A percentile compares a stretch with the other conserved stretches of the same genome.
phyloP scores from a whole-genome alignment of 176 grass and related monocot genomes.

The Eremochloa ophiuroides region DNA sequence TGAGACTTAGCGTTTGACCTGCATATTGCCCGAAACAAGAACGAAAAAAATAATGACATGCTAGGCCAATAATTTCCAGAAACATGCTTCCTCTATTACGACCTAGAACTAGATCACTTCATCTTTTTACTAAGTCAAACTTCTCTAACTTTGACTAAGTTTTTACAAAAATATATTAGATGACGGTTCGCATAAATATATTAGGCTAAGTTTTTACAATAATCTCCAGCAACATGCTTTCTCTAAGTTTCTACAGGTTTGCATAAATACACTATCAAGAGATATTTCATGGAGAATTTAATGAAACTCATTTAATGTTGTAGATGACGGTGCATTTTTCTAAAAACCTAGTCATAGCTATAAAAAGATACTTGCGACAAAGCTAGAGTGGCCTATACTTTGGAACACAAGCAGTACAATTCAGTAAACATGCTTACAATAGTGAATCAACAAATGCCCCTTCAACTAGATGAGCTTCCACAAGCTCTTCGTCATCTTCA shows the following conservation, averaged over 20 bases:
- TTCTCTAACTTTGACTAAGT: neutral
- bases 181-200: too few species aligned
- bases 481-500: conserved; percentile 60
- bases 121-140: neutral
- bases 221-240: too few species aligned
- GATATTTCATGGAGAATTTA: neutral
- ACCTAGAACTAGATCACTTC: neutral
- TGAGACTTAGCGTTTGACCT: conserved; percentile 92
- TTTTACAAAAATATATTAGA: neutral
- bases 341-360: neutral
- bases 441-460: conserved; percentile 88
- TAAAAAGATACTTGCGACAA: neutral
- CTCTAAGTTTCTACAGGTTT: too few species aligned
- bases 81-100: neutral
- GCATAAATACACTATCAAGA: neutral
- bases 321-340: neutral
- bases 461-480: conserved; percentile 88
- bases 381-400: neutral
- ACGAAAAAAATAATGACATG: neutral
- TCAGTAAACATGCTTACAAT: conserved; percentile 50
- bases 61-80: conserved; percentile 5
- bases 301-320: neutral
- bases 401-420: neutral
- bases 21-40: conserved; percentile 23
- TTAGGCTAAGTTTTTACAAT: too few species aligned